These are phyloP conservation scores for Ophiostoma populinum DNA, from an alignment of 2,329 filamentous ascomycete species.

Conservation along the genomic window DNA sequence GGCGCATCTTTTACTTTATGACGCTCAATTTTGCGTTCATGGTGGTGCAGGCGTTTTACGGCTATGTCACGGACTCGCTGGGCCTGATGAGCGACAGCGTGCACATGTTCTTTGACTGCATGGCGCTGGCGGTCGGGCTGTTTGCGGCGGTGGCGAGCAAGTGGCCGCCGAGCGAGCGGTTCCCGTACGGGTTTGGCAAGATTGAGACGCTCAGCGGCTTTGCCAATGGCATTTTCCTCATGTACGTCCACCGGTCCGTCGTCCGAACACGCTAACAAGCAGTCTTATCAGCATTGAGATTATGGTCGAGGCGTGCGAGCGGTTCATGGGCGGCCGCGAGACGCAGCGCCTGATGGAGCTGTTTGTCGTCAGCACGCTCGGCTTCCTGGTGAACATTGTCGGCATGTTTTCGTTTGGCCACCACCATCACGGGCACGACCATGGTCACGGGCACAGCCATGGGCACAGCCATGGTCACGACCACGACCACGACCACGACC, in stretches of 20 bases:
- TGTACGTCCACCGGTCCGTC: constrained; percentile 34
- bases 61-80: constrained; percentile 80
- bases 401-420: constrained; percentile 74
- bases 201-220: constrained; percentile 93
- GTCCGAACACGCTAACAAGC: not conserved
- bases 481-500: constrained; percentile 18
- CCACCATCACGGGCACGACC: constrained; percentile 40
- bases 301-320: constrained; percentile 81
- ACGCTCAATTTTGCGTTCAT: constrained; percentile 93
- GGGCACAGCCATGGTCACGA: constrained; percentile 17
- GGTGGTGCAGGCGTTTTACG: constrained; percentile 86
- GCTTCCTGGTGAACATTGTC: constrained; percentile 77
- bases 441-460: constrained; percentile 20
- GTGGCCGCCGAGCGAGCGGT: constrained; percentile 77
- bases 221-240: constrained; percentile 85
- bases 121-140: constrained; percentile 77
- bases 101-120: constrained; percentile 98
- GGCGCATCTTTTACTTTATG: constrained; percentile 96
- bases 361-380: constrained; percentile 72
- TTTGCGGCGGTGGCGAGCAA: constrained; percentile 91
- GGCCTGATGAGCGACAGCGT: constrained; percentile 95
- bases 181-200: constrained; percentile 92
- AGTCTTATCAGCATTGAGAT: constrained; percentile 92
- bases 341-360: constrained; percentile 75
- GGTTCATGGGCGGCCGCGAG: constrained; percentile 67